Conservation (phyloP, 2,329 filamentous ascomycete species). For the Aspergillus vadensis region DNA sequence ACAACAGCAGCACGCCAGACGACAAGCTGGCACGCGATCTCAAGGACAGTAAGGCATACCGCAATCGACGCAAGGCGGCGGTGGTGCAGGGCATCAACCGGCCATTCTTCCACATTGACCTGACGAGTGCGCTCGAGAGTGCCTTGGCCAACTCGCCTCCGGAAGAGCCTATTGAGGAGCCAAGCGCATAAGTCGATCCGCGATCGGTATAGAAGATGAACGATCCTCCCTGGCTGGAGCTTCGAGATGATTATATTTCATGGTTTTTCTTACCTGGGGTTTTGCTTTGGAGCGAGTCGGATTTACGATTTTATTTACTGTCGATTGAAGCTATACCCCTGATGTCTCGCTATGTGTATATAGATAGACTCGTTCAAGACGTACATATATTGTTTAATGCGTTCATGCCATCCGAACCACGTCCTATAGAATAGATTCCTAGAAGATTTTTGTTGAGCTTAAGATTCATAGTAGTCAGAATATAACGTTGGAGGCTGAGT, state of each 20-base stretch:
- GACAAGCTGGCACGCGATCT: conserved; percentile 50
- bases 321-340: conserved; percentile 16
- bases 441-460: background rate
- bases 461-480: background rate
- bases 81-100: conserved; percentile 83
- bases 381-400: conserved; percentile 6
- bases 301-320: background rate
- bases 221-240: conserved; percentile 22
- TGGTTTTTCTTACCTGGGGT: background rate
- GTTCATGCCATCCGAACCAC: background rate
- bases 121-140: conserved; percentile 84
- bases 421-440: no score
- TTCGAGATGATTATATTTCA: background rate
- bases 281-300: background rate
- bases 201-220: conserved; percentile 2
- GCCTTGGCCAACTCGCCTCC: conserved; percentile 76
- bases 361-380: conserved; percentile 14
- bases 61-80: conserved; percentile 50
- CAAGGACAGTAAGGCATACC: conserved; percentile 52
- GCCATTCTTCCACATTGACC: conserved; percentile 90
- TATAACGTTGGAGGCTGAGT: background rate
- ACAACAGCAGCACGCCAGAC: conserved; percentile 33
- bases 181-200: background rate
- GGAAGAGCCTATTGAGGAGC: conserved; percentile 13
- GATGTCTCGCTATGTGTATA: conserved; percentile 13